Conservation (phyloP, 2,329 filamentous ascomycete genomes). For the Fusarium sp. region DNA sequence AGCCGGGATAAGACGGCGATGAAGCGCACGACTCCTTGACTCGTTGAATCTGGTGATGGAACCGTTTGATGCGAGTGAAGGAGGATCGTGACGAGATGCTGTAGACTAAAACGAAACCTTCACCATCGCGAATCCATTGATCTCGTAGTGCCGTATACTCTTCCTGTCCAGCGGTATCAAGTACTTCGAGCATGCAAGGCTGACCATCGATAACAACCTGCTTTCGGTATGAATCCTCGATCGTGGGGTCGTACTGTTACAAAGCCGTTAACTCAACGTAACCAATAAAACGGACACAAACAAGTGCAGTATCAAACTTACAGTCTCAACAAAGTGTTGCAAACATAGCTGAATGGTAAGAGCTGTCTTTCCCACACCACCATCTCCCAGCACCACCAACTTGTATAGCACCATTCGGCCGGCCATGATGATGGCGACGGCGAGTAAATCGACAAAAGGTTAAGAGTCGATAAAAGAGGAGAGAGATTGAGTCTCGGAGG, state of each 20-base stretch:
- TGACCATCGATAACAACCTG: slow-evolving; percentile 93
- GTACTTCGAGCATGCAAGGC: slow-evolving; percentile 96
- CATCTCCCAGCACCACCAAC: slow-evolving; percentile 93
- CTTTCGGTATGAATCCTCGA: slow-evolving; percentile 89
- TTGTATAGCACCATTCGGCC: slow-evolving; percentile 97
- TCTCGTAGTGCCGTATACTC: slow-evolving; percentile 97
- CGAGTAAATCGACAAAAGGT: slow-evolving; percentile 34
- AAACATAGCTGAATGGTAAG: slow-evolving; percentile 96
- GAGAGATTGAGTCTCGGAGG: slow-evolving; percentile 15
- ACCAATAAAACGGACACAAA: background rate
- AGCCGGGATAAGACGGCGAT: slow-evolving; percentile 81
- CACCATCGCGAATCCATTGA: slow-evolving; percentile 98
- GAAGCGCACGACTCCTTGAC: slow-evolving; percentile 91
- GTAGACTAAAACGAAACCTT: slow-evolving; percentile 97
- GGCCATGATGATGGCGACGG: slow-evolving; percentile 69
- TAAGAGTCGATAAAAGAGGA: slow-evolving; percentile 27
- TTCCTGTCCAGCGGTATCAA: slow-evolving; percentile 97
- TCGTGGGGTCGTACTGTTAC: slow-evolving; percentile 83
- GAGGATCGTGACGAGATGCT: slow-evolving; percentile 97
- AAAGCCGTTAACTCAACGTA: slow-evolving; percentile 24
- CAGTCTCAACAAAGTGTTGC: slow-evolving; percentile 97
- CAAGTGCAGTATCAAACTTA: slow-evolving; percentile 54
- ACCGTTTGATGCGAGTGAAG: slow-evolving; percentile 93
- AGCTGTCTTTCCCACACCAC: slow-evolving; percentile 93
- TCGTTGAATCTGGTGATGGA: slow-evolving; percentile 95